Evolutionary conservation across 2,329 filamentous ascomycete species (phyloP), one percentile per base, ranked within the genome.

Genomic region (Penicillium olsonii): DNA sequence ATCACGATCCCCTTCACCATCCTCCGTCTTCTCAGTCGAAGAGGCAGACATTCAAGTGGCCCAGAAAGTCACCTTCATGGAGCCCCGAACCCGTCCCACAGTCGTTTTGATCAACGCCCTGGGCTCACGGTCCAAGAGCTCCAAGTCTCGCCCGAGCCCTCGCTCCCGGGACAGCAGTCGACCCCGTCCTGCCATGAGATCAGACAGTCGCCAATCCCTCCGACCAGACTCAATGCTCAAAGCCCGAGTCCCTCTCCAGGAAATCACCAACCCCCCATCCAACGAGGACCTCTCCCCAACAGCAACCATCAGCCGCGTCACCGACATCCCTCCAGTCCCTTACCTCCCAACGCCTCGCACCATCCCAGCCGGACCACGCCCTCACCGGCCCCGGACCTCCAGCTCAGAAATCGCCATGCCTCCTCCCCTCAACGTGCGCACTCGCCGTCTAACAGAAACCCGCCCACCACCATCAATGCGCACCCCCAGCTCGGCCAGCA

Each of bases 21-120:
- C 63, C 2, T 67, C 66, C 2, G 35, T 60, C 22, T 61, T 62
- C 35, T 68, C 67, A 0, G 56, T 66, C 37, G 67, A 70, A 24
- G 61, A 66, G 5, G 59, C 64, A 15, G 67, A 68, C 41, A 56
- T 70, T 17, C 61, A 65, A 38, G 59, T 68, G 20, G 68, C 68
- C 5, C 63, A 66, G 52, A 59, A 66, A 50, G 60, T 70, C 44
- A 68, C 59, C 3, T 57, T 66, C 35, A 60, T 63, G 39, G 64
- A 66, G 48, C 68, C 67, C 5, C 50, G 47, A 6, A 56, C 63
- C 29, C 65, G 63, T 41, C 68, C 68, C 18, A 65, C 60, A 22
- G 39, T 70, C 48, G 62, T 70, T 29, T 56, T 65, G 45, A 69
- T 70, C 49, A 67, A 63, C 26, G 59, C 67, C 9, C 51, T 61